Percentiles rank a stretch among this genome's conserved stretches.
Evolutionary conservation across 192 early-diverging fungal genomes (phyloP).

Genomic region (Coemansia sp.): DNA sequence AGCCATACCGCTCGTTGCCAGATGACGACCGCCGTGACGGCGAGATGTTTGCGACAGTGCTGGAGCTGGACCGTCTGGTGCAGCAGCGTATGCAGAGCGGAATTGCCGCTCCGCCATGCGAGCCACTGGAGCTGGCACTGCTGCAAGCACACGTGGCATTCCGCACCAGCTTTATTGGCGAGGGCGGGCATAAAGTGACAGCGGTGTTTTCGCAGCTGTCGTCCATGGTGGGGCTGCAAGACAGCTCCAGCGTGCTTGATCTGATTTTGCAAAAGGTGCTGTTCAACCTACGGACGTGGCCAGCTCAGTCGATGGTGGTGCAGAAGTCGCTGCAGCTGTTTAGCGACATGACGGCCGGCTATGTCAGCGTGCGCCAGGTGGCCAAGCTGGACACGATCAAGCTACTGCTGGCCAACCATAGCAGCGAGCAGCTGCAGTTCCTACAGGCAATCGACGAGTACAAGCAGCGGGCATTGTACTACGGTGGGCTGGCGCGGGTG

Average conservation of each 20-base stretch:
- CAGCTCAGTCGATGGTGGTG: conserved; percentile 56
- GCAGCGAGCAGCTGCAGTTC: conserved; percentile 69
- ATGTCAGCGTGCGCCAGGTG: conserved; percentile 72
- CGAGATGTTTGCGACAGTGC: conserved; percentile 64
- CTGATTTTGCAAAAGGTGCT: conserved; percentile 49
- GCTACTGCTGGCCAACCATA: conserved; percentile 70
- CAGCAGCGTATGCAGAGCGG: conserved; percentile 58
- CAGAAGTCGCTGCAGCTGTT: conserved; percentile 68
- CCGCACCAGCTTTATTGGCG: conserved; percentile 78
- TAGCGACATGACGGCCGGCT: conserved; percentile 74
- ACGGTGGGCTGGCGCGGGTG: conserved; percentile 71
- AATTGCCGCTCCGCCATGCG: conserved; percentile 54
- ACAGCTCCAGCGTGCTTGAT: conserved; percentile 51
- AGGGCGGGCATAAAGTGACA: conserved; percentile 57
- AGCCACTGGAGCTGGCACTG: conserved; percentile 74
- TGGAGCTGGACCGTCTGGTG: conserved; percentile 69
- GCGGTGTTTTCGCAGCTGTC: conserved; percentile 67
- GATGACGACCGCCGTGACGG: conserved; percentile 80
- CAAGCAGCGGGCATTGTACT: conserved; percentile 69
- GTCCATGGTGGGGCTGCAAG: conserved; percentile 65
- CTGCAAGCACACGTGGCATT: conserved; percentile 78
- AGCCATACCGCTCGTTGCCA: conserved; percentile 70
- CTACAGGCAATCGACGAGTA: conserved; percentile 59
- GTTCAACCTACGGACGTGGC: conserved; percentile 65
- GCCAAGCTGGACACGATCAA: conserved; percentile 71